These are phyloP conservation scores for Diutina pseudorugosa DNA, from an alignment of 1,139 yeast genomes.

Conservation along the genomic window DNA sequence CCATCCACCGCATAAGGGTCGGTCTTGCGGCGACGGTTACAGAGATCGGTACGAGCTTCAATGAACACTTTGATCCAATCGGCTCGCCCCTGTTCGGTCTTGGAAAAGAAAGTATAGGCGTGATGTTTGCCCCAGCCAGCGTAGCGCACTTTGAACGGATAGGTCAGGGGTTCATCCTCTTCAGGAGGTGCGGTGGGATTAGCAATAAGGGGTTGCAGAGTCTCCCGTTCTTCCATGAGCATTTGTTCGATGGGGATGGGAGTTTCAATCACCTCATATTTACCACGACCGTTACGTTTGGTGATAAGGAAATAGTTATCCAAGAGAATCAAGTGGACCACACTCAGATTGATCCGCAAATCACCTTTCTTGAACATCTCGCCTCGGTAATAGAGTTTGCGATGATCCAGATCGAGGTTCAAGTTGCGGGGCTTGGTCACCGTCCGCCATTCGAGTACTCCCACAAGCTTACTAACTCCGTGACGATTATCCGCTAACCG, in stretches of 20 bases:
- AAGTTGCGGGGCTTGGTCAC: constrained; percentile 29
- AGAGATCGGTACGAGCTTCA: constrained; percentile 42
- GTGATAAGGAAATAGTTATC: constrained; percentile 67
- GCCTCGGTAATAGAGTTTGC: constrained; percentile 52
- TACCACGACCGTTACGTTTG: constrained; percentile 27
- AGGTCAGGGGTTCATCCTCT: constrained; percentile 19
- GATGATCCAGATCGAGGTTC: constrained; percentile 40
- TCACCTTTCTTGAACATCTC: constrained; percentile 53
- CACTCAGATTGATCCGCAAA: constrained; percentile 38
- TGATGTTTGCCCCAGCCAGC: constrained; percentile 34
- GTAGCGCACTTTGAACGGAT: constrained; percentile 27
- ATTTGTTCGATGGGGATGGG: constrained; percentile 54
- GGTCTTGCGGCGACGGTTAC: constrained; percentile 27
- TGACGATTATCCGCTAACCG: constrained; percentile 43
- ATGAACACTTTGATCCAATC: constrained; percentile 50
- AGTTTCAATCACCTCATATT: constrained; percentile 33
- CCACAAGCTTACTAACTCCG: constrained; percentile 32
- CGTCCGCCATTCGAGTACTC: constrained; percentile 38
- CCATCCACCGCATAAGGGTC: constrained; percentile 47
- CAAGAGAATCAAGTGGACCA: constrained; percentile 45
- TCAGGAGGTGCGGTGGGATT: constrained; percentile 19
- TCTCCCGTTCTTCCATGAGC: constrained; percentile 37
- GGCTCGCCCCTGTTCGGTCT: constrained; percentile 40
- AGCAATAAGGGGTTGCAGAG: neutral
- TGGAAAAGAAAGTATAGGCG: constrained; percentile 45